A percentile compares a stretch with the other conserved stretches of the same genome.
Evolutionary conservation across 192 early-diverging fungal genomes (phyloP).

Genomic region (Ambispora gerdemannii): DNA sequence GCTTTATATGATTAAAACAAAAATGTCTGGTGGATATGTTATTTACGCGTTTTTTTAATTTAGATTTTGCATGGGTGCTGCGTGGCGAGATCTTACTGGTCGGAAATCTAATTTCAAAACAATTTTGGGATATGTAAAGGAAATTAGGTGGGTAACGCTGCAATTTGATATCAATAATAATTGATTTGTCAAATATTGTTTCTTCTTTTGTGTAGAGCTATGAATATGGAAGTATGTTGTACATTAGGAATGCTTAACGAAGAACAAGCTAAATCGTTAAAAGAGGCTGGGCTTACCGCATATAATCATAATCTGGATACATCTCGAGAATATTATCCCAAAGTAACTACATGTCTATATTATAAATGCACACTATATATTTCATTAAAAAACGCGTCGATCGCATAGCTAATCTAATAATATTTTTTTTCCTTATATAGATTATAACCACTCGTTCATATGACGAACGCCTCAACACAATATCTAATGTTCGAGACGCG

Average conservation of each 20-base stretch:
- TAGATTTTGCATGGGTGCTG: constrained; percentile 83
- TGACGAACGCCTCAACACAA: constrained; percentile 75
- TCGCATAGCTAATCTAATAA: too few relatives aligned
- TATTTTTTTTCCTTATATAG: too few relatives aligned
- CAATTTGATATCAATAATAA: constrained; percentile 1
- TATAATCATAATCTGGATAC: constrained; percentile 89
- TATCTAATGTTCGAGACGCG: constrained; percentile 66
- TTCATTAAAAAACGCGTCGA: neutral
- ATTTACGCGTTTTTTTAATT: constrained; percentile 10
- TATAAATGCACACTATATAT: constrained; percentile 16
- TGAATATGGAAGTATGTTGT: constrained; percentile 88
- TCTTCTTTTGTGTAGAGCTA: constrained; percentile 43
- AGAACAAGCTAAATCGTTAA: constrained; percentile 68
- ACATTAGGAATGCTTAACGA: constrained; percentile 80
- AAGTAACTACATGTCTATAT: constrained; percentile 32
- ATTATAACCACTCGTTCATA: constrained; percentile 80
- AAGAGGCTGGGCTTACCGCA: constrained; percentile 79
- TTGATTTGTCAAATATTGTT: neutral
- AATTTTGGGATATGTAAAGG: constrained; percentile 68
- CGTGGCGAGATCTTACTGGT: constrained; percentile 77
- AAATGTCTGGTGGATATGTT: constrained; percentile 14
- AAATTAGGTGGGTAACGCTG: constrained; percentile 60
- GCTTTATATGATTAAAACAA: neutral
- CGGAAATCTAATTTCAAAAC: constrained; percentile 81
- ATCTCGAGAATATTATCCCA: constrained; percentile 74